phyloP scores from a whole-genome alignment of 2,329 filamentous ascomycete genomes.

The Penicillium fuscoglaucum region DNA sequence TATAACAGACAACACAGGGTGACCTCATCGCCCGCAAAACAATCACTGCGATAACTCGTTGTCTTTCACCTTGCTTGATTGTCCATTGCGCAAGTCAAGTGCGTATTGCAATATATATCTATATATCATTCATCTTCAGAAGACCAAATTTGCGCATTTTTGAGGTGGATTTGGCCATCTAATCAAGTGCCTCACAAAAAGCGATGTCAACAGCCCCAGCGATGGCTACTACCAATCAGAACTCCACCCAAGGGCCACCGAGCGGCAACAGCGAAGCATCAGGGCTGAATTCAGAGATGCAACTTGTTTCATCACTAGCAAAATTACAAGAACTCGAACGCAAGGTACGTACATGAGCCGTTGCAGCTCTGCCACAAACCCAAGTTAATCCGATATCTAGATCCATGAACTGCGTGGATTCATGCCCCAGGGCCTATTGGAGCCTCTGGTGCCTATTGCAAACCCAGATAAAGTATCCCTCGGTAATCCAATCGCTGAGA shows the following conservation, averaged over 20 bases:
- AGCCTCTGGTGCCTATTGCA: slow-evolving; percentile 42
- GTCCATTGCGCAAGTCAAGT: not conserved
- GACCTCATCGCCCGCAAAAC: not conserved
- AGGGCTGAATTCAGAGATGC: slow-evolving; percentile 35
- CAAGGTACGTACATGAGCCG: slow-evolving; percentile 22
- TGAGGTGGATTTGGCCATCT: not conserved
- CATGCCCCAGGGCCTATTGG: slow-evolving; percentile 43
- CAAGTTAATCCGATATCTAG: slow-evolving; percentile 27
- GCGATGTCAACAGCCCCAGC: not conserved
- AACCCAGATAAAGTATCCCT: slow-evolving; percentile 30
- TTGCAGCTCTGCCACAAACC: not conserved
- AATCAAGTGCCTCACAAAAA: not conserved
- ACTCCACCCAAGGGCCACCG: not conserved
- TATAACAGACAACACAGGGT: not conserved
- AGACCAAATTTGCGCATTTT: not conserved
- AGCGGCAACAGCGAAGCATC: not conserved
- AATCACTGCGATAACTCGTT: not conserved
- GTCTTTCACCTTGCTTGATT: not conserved
- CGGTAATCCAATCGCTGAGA: slow-evolving; percentile 28
- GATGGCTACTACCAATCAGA: slow-evolving; percentile 6
- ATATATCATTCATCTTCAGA: not conserved
- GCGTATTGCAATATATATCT: not conserved
- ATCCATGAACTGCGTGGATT: slow-evolving; percentile 46
- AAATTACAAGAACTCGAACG: slow-evolving; percentile 44
- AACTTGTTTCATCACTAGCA: slow-evolving; percentile 42